These are phyloP conservation scores for Pseudopyricularia javanii DNA, from an alignment of 2,329 filamentous ascomycete genomes.

Conservation along the genomic window DNA sequence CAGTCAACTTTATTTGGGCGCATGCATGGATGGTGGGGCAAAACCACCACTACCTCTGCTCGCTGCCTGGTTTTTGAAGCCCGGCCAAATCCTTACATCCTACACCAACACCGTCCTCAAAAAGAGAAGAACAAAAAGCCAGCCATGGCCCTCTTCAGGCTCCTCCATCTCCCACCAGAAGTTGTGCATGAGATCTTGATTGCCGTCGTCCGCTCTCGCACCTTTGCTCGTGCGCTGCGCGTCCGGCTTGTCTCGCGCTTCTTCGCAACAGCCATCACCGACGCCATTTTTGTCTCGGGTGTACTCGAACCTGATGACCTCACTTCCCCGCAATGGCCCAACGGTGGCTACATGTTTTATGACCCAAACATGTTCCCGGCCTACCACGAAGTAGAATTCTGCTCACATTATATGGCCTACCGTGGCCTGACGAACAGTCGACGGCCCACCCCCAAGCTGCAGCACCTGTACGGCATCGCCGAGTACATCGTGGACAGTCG, in stretches of 20 bases:
- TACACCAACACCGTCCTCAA: too few relatives aligned
- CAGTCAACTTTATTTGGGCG: too few relatives aligned
- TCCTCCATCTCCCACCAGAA: background rate
- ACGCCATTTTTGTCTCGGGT: background rate
- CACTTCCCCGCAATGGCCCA: background rate
- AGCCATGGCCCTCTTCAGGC: background rate
- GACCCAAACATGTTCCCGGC: background rate
- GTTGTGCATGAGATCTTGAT: background rate
- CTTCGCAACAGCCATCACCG: background rate
- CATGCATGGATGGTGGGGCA: too few relatives aligned
- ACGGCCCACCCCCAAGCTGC: background rate
- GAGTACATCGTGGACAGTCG: background rate
- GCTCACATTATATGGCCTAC: background rate
- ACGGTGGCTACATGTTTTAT: background rate
- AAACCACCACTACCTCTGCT: too few relatives aligned
- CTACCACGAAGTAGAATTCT: background rate
- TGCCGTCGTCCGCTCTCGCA: background rate
- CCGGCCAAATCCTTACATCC: too few relatives aligned
- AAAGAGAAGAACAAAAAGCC: background rate
- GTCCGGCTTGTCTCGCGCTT: background rate
- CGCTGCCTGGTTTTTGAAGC: too few relatives aligned
- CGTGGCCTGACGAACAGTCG: background rate
- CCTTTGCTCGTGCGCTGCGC: background rate
- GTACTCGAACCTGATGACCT: background rate
- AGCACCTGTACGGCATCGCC: background rate